Conservation (phyloP, 176 grass and related monocot species). For the Musa schizocarpa region DNA sequence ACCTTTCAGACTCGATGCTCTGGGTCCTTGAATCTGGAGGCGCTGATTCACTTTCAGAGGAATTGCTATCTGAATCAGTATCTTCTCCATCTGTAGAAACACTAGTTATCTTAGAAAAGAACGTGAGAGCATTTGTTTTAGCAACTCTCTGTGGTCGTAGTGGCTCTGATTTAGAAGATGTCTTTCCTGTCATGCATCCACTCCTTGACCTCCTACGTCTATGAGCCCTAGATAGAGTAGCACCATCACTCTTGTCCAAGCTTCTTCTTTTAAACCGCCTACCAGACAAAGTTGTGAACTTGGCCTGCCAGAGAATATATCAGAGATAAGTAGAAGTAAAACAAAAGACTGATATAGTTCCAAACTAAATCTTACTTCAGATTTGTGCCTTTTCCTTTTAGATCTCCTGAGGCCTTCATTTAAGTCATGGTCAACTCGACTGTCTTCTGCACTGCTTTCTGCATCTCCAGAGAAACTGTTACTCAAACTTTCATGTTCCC, state of each 20-base stretch:
- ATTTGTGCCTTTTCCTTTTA: slow-evolving; percentile 66
- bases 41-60: slow-evolving; percentile 20
- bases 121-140: slow-evolving; percentile 63
- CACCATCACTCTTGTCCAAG: slow-evolving; percentile 48
- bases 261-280: slow-evolving; percentile 78
- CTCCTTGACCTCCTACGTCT: slow-evolving; percentile 47
- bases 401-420: slow-evolving; percentile 52
- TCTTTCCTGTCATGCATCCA: slow-evolving; percentile 52
- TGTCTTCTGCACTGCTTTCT: slow-evolving; percentile 49
- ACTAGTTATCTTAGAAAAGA: slow-evolving; percentile 77
- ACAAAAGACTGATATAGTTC: background rate
- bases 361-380: slow-evolving; percentile 40
- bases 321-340: slow-evolving; percentile 21
- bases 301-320: slow-evolving; percentile 36
- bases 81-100: slow-evolving; percentile 49
- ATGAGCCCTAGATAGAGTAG: slow-evolving; percentile 42
- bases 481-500: slow-evolving; percentile 58
- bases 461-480: slow-evolving; percentile 48
- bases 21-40: slow-evolving; percentile 30
- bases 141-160: slow-evolving; percentile 74
- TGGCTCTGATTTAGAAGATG: slow-evolving; percentile 55
- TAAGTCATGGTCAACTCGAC: slow-evolving; percentile 29
- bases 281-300: slow-evolving; percentile 79
- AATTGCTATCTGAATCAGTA: slow-evolving; percentile 30
- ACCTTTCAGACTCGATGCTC: slow-evolving; percentile 45